Conservation (phyloP, 2,329 filamentous ascomycete species). For the Talaromyces sp. region DNA sequence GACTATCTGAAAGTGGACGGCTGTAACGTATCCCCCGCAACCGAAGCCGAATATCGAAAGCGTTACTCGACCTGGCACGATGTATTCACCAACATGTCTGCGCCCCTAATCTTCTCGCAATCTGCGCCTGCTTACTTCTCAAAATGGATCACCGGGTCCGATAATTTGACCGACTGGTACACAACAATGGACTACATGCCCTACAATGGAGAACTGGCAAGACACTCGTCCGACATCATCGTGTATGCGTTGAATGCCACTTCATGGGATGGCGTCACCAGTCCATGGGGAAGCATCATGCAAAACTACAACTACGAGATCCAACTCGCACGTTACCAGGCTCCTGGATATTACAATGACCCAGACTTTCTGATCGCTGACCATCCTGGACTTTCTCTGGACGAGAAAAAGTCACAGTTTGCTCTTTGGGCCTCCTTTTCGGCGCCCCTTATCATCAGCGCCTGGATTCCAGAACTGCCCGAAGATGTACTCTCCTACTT, state of each 20-base stretch:
- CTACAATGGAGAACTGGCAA: constrained; percentile 42
- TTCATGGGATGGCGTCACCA: constrained; percentile 19
- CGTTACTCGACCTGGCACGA: constrained; percentile 45
- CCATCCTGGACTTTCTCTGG: constrained; percentile 43
- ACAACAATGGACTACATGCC: constrained; percentile 46
- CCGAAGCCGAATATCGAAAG: constrained; percentile 27
- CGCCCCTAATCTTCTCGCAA: constrained; percentile 45
- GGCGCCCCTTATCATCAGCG: constrained; percentile 49
- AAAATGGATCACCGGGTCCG: constrained; percentile 21
- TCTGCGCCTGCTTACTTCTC: constrained; percentile 47
- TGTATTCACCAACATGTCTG: constrained; percentile 34
- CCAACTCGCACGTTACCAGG: constrained; percentile 43
- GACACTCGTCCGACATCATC: constrained; percentile 45
- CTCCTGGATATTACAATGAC: constrained; percentile 48
- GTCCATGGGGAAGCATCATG: constrained; percentile 48
- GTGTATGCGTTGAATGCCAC: constrained; percentile 38
- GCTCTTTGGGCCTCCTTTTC: constrained; percentile 51
- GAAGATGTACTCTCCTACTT: constrained; percentile 36
- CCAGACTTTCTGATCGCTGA: constrained; percentile 50
- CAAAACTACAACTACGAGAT: constrained; percentile 47
- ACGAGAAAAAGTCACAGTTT: constrained; percentile 49
- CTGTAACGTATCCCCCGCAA: constrained; percentile 35
- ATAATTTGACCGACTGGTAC: constrained; percentile 45
- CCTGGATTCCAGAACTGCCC: constrained; percentile 38
- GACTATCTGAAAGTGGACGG: constrained; percentile 52